phyloP scores from a whole-genome alignment of 495 filamentous ascomycete species.

The Penicillium argentinense region DNA sequence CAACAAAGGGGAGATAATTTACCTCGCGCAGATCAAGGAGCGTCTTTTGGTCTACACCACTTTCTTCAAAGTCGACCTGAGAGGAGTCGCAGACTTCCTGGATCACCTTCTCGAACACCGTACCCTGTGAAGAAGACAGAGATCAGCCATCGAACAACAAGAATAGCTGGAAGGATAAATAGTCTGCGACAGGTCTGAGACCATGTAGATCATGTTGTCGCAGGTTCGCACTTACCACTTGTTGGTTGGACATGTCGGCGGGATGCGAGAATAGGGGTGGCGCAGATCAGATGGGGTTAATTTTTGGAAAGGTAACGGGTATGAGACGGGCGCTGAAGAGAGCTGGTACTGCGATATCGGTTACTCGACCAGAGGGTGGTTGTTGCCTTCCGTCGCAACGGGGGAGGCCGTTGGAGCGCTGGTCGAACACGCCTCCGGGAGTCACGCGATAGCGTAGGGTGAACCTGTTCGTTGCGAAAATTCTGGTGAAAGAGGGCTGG shows the following conservation, averaged over 20 bases:
- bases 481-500: background rate
- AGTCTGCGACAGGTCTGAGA: background rate
- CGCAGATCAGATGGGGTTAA: too few species aligned
- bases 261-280: too few species aligned
- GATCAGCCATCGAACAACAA: constrained; percentile 30
- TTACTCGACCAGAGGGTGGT: constrained; percentile 6
- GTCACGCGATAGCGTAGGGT: constrained; percentile 6
- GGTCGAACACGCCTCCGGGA: constrained; percentile 13
- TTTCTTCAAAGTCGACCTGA: constrained; percentile 94
- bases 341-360: background rate
- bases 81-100: constrained; percentile 84
- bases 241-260: constrained; percentile 59
- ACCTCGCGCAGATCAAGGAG: constrained; percentile 84
- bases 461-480: background rate
- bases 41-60: constrained; percentile 81
- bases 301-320: too few species aligned
- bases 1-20: constrained; percentile 35
- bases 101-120: constrained; percentile 87
- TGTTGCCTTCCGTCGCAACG: constrained; percentile 26
- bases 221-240: constrained; percentile 57
- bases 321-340: too few species aligned
- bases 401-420: constrained; percentile 22
- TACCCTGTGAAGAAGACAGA: constrained; percentile 55
- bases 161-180: background rate
- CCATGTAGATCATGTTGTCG: constrained; percentile 15